These are phyloP conservation scores for Lepidium didymum DNA, from an alignment of 345 rosid genomes.

Conservation along the genomic window DNA sequence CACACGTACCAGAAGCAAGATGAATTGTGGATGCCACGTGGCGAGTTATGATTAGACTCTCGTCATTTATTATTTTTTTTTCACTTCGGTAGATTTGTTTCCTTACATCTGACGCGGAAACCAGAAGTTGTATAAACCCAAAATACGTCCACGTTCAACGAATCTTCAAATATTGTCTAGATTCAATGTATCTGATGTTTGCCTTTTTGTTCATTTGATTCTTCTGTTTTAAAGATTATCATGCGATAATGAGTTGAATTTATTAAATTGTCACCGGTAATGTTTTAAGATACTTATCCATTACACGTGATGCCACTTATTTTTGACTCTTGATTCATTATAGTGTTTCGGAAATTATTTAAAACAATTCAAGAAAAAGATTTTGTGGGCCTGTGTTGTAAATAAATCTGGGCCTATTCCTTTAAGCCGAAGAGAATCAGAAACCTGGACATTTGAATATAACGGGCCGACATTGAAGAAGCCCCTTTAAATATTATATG, in stretches of 20 bases:
- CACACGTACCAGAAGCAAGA: neutral
- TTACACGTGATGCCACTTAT: slow-evolving; percentile 12
- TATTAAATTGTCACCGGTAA: neutral
- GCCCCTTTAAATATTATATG: no score
- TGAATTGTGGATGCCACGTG: slow-evolving; percentile 5
- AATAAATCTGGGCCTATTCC: no score
- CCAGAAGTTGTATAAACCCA: slow-evolving; percentile 4
- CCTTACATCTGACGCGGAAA: slow-evolving; percentile 19
- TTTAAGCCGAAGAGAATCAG: no score
- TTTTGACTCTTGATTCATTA: neutral
- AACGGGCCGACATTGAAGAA: no score
- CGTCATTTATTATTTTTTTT: neutral
- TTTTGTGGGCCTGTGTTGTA: no score
- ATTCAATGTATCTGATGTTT: slow-evolving; percentile 11
- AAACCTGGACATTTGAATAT: no score
- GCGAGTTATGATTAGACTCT: neutral
- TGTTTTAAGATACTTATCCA: slow-evolving; percentile 4
- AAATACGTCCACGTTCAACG: slow-evolving; percentile 5
- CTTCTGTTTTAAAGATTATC: neutral
- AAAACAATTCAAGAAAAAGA: no score
- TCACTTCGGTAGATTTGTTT: slow-evolving; percentile 11
- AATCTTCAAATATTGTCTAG: neutral
- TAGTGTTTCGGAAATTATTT: no score
- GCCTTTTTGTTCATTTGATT: neutral
- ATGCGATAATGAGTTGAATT: slow-evolving; percentile 3